These are phyloP conservation scores for Diaporthe citri DNA, from an alignment of 2,329 filamentous ascomycete genomes.

Conservation along the genomic window DNA sequence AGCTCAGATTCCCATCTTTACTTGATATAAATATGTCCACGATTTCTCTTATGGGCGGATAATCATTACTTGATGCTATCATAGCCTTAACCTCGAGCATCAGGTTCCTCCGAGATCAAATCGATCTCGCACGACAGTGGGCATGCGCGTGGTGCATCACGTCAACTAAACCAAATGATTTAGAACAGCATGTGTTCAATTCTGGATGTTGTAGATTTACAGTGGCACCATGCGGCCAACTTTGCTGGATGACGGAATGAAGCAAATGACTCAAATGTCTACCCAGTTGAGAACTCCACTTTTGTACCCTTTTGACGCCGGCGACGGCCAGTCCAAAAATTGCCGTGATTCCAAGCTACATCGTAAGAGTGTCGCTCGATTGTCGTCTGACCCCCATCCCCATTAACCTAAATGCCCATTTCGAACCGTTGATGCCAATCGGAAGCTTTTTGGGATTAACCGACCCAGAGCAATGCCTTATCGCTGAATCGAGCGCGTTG, in stretches of 20 bases:
- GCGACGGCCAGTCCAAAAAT: background rate
- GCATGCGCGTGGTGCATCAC: background rate
- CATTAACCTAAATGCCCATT: background rate
- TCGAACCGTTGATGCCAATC: background rate
- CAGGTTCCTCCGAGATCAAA: background rate
- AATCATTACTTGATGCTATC: background rate
- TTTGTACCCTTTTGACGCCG: constrained; percentile 8
- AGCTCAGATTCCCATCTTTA: background rate
- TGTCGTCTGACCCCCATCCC: background rate
- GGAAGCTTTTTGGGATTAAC: background rate
- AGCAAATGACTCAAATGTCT: constrained; percentile 23
- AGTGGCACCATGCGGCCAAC: background rate
- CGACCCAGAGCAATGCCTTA: background rate
- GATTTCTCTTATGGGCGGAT: background rate
- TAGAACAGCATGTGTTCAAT: background rate
- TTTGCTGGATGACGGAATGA: background rate
- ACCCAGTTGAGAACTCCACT: background rate
- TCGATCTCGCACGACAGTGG: background rate
- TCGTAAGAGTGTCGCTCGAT: constrained; percentile 29
- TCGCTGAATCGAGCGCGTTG: background rate
- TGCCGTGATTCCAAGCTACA: background rate
- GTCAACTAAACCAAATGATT: background rate
- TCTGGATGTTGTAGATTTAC: background rate
- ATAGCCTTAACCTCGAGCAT: background rate
- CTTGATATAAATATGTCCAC: background rate